Conservation (phyloP, 2,329 filamentous ascomycete genomes). For the Raffaelea ambrosiae region DNA sequence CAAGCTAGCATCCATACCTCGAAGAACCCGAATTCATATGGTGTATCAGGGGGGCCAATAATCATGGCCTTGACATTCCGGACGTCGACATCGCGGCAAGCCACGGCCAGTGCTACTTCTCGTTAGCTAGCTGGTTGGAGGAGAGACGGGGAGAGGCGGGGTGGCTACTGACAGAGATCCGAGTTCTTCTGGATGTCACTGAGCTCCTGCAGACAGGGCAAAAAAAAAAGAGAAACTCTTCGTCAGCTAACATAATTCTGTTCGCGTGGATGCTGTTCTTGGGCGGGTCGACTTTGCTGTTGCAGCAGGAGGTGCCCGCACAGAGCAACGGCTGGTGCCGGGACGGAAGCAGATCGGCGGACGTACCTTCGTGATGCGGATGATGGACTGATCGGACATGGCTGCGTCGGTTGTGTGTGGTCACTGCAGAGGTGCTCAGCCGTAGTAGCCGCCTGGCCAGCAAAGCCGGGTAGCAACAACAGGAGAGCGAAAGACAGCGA, state of each 20-base stretch:
- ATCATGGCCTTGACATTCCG: slow-evolving; percentile 81
- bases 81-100: slow-evolving; percentile 80
- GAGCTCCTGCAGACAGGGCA: slow-evolving; percentile 54
- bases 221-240: background rate
- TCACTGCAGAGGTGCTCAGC: slow-evolving; percentile 3
- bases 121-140: slow-evolving; percentile 1
- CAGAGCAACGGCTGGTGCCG: background rate
- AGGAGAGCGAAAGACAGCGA: slow-evolving; percentile 1
- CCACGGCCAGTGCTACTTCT: slow-evolving; percentile 67
- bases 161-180: slow-evolving; percentile 64
- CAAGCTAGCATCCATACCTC: slow-evolving; percentile 50
- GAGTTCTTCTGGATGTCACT: slow-evolving; percentile 73
- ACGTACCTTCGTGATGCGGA: slow-evolving; percentile 75
- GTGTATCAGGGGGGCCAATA: slow-evolving; percentile 85
- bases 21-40: slow-evolving; percentile 96
- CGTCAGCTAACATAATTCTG: background rate
- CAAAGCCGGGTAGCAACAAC: slow-evolving; percentile 1
- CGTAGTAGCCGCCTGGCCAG: too few relatives aligned
- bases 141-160: background rate
- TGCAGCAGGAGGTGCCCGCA: too few relatives aligned
- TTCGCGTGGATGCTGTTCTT: too few relatives aligned
- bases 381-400: slow-evolving; percentile 80
- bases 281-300: background rate
- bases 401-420: slow-evolving; percentile 5
- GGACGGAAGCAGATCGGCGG: slow-evolving; percentile 3